These are phyloP conservation scores for Digitaria exilis DNA, from an alignment of 202 grass and related monocot genomes.

Conservation along the genomic window DNA sequence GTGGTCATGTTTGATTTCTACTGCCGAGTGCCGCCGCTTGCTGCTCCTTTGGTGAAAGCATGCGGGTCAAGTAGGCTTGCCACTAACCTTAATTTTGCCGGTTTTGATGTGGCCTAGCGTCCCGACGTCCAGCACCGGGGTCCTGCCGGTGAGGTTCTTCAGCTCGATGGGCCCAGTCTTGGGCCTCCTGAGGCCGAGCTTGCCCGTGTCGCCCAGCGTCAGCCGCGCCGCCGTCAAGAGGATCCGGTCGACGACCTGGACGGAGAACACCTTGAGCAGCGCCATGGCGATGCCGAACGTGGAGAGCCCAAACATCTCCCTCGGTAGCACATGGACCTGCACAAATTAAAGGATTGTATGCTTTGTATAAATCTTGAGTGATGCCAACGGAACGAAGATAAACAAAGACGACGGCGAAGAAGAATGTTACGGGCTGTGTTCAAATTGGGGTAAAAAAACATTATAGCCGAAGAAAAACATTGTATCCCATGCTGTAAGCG, in stretches of 20 bases:
- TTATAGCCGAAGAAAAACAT: too few species aligned
- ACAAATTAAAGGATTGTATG: neutral
- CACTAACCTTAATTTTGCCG: conserved; percentile 85
- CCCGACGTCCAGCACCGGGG: conserved; percentile 91
- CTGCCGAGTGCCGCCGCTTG: neutral
- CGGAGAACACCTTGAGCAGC: conserved; percentile 65
- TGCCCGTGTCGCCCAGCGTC: conserved; percentile 67
- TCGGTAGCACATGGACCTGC: conserved; percentile 88
- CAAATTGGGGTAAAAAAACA: too few species aligned
- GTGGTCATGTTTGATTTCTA: neutral
- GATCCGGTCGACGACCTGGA: conserved; percentile 66
- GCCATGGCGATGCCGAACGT: conserved; percentile 84
- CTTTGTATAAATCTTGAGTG: too few species aligned
- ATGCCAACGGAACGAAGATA: neutral
- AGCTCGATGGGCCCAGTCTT: conserved; percentile 94
- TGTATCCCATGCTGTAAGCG: too few species aligned
- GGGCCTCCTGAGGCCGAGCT: conserved; percentile 71
- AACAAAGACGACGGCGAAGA: neutral
- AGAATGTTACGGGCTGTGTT: too few species aligned
- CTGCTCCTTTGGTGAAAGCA: conserved; percentile 26
- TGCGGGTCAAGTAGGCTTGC: neutral
- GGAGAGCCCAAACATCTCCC: conserved; percentile 79
- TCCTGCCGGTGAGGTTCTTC: conserved; percentile 86
- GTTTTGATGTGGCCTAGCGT: conserved; percentile 88
- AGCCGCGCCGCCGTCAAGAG: conserved; percentile 68